A percentile compares a stretch with the other conserved stretches of the same genome.
phyloP scores from a whole-genome alignment of 1,284 basidiomycete genomes.

The Abortiporus biennis region DNA sequence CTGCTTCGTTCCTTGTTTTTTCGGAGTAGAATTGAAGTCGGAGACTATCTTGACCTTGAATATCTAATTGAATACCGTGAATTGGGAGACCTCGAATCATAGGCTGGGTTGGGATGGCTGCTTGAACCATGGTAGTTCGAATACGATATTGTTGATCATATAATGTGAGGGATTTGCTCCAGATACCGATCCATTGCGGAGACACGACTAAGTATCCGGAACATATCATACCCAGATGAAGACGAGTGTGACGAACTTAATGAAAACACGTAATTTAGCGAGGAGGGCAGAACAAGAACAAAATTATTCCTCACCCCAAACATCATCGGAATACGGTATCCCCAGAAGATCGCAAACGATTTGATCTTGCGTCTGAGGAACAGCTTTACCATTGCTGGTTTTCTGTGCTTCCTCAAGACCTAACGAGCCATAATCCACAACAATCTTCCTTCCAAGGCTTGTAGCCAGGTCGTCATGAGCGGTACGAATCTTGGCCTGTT shows the following conservation, averaged over 20 bases:
- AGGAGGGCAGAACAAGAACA: too few relatives aligned
- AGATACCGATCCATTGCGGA: slow-evolving; percentile 38
- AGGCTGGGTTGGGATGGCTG: slow-evolving; percentile 27
- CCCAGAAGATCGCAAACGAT: slow-evolving; percentile 15
- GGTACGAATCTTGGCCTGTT: slow-evolving; percentile 1
- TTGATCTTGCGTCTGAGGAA: slow-evolving; percentile 10
- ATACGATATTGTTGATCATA: slow-evolving; percentile 46
- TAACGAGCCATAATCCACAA: slow-evolving; percentile 5
- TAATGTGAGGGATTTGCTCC: slow-evolving; percentile 39
- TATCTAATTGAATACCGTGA: slow-evolving; percentile 40
- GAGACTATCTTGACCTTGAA: slow-evolving; percentile 44
- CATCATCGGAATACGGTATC: slow-evolving; percentile 24
- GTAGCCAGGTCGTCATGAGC: not conserved
- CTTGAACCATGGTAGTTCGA: slow-evolving; percentile 36
- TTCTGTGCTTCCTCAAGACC: not conserved
- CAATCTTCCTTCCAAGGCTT: not conserved
- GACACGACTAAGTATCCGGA: slow-evolving; percentile 42
- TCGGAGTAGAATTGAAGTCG: slow-evolving; percentile 45
- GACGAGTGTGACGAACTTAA: slow-evolving; percentile 32
- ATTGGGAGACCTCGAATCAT: slow-evolving; percentile 13
- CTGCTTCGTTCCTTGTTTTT: slow-evolving; percentile 39
- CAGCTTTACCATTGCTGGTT: not conserved
- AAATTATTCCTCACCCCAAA: slow-evolving; percentile 37
- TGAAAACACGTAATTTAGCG: not conserved
- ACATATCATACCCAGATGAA: slow-evolving; percentile 27